Evolutionary conservation across 192 early-diverging fungal genomes (phyloP), one percentile per base, ranked within the genome.

Genomic region (Coemansia sp.): DNA sequence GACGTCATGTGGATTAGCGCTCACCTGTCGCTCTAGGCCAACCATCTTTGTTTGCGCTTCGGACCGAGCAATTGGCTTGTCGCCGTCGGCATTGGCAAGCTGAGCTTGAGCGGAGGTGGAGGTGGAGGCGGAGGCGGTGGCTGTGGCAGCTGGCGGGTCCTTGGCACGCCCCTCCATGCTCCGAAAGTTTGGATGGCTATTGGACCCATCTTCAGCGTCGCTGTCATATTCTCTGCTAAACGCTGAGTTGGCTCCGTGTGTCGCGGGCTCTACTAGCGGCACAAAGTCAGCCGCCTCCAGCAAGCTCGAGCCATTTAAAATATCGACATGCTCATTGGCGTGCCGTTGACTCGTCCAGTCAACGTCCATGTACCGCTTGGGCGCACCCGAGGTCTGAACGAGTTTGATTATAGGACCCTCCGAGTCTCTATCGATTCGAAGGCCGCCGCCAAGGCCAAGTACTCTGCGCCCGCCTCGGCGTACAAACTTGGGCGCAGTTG

Each of bases 161-260:
- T 35, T 62, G 14, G 66, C 65, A 38, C 67, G 67, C 0, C 75
- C 75, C 6, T 72, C 75, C 2, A 77, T 47, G 37, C 70, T 77
- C 32, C 70, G 46, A 53, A 77, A 68, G 25, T 68, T 57, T 9
- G 60, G 64, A 3, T 47, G 47, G 3, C 4, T 14, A 2, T 32
- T 11, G 10, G 32, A n/a, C 7, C 31, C 37, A 4, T 17, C 47
- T 9, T 42, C 31, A 12, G 20, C 42, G 15, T 68, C 65, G 20
- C 66, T 67, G 31, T 77, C 75, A 27, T 77, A 77, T 15, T 15
- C 32, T 35, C 32, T 47, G n/a, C 25, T 65, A 14, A 29, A 12
- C 24, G 58, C 10, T 12, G 35, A 1, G 4, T 2, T 10, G n/a
- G 31, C 40, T 29, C 15, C n/a, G 1, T 11, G 38, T 0, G 17